Evolutionary conservation across 2,329 filamentous ascomycete genomes (phyloP).

Genomic region (Camillea tinctor): DNA sequence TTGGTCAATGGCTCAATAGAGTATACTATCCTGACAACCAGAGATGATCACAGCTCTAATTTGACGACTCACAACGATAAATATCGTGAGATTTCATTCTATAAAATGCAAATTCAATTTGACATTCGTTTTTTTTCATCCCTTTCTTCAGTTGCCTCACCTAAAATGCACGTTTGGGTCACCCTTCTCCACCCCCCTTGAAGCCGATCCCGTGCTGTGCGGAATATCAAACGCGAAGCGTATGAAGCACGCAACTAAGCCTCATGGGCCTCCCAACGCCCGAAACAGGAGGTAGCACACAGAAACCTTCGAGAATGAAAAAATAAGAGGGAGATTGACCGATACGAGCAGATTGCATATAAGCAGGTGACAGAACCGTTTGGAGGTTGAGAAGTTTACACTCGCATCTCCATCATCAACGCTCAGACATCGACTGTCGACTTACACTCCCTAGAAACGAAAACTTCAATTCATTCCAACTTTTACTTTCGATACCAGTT

Average conservation of each 20-base stretch:
- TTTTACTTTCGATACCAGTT: not conserved
- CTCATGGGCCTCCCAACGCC: not conserved
- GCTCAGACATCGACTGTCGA: no score
- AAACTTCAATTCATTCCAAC: not conserved
- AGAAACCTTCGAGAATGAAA: not conserved
- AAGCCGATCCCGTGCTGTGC: not conserved
- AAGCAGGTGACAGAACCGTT: not conserved
- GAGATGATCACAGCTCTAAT: no score
- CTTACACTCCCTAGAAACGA: not conserved
- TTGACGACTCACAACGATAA: no score
- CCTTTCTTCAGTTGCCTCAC: not conserved
- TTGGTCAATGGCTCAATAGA: no score
- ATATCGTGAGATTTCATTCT: no score
- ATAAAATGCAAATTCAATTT: not conserved
- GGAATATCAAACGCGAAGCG: not conserved
- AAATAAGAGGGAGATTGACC: not conserved
- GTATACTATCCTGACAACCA: no score
- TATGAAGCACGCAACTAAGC: not conserved
- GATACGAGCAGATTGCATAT: not conserved
- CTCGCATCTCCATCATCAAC: no score
- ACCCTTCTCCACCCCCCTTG: not conserved
- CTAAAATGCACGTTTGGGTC: not conserved
- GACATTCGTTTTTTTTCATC: not conserved
- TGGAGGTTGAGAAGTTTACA: no score
- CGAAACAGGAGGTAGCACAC: not conserved